Percentiles rank a stretch among this genome's conserved stretches.
These are phyloP conservation scores for Cercis canadensis DNA, from an alignment of 306 rosid species.

Conservation along the genomic window DNA sequence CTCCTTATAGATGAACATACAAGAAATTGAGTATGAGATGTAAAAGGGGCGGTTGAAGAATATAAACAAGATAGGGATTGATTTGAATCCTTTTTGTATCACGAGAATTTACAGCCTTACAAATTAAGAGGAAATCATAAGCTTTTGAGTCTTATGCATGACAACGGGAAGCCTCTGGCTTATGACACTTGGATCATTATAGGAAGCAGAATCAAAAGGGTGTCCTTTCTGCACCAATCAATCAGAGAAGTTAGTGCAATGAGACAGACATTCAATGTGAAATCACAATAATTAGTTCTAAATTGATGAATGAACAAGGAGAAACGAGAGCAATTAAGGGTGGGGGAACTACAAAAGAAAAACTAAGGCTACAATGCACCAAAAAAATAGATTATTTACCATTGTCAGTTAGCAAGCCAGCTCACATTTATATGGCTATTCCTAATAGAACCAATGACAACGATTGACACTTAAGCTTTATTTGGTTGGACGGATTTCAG, in stretches of 20 bases:
- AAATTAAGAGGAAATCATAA: constrained; percentile 59
- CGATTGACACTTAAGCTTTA: not conserved
- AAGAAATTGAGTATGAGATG: not conserved
- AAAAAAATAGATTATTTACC: not conserved
- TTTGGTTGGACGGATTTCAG: not conserved
- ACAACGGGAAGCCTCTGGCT: constrained; percentile 78
- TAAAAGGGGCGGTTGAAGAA: constrained; percentile 26
- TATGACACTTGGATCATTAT: constrained; percentile 79
- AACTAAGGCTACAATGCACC: not conserved
- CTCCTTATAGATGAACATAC: not conserved
- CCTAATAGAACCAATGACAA: too few species aligned
- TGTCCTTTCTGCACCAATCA: constrained; percentile 73
- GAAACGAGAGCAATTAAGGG: too few species aligned
- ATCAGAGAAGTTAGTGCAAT: constrained; percentile 31
- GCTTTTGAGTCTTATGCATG: constrained; percentile 71
- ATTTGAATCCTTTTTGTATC: constrained; percentile 34
- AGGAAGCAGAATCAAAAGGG: constrained; percentile 79
- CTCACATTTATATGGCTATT: not conserved
- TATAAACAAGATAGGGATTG: constrained; percentile 33
- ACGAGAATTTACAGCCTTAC: constrained; percentile 55
- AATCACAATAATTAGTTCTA: not conserved
- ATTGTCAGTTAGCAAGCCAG: not conserved
- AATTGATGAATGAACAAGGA: too few species aligned
- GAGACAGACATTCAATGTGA: constrained; percentile 30
- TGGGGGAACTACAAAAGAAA: not conserved